Evolutionary conservation across 805 yeast genomes (phyloP), one percentile per base, ranked within the genome.

Genomic region (Saccharomycopsis capsularis): DNA sequence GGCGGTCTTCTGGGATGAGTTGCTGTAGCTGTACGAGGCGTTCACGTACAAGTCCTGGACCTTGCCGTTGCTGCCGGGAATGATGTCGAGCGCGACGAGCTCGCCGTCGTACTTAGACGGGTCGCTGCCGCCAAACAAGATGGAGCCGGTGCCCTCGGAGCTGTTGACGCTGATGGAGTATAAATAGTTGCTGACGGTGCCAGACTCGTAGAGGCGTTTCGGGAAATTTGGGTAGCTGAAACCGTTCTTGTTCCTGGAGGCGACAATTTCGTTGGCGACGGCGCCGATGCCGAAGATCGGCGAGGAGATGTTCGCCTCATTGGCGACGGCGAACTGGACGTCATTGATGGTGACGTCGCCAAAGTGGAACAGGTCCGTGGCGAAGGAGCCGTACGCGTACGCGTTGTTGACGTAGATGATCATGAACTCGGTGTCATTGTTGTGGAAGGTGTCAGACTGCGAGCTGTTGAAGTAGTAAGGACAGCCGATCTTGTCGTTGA

Each of bases 211-310:
- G 58, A 63, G 62, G 47, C 54, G 52, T 32, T 54, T 48, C 9
- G 74, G 62, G n/a, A 61, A 57, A 39, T 57, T 59, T 13, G 40
- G 50, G 43, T 61, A 60, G 15, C 16, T 30, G 16, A 21, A n/a
- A 23, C 23, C 18, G 23, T 18, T 37, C 1, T 76, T 68, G 63
- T 88, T 95, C 47, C 84, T 70, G 13, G 79, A 84, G 3, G 76
- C 65, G 46, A 83, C 69, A 2, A 76, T 69, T 63, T 89, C 95
- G 47, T 85, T 70, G 13, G 79, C 84, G 3, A 76, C 66, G 44
- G 83, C 69, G 4, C 93, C 91, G 53, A 85, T 78, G 24, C 90
- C 89, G 35, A 85, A 64, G 21, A 85, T 90, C 47, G 93, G 90
- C n/a, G 36, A 29, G 9, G 42, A 32, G 11, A 44, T 32, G 32